Evolutionary conservation across 208 protist genomes (phyloP).

Genomic region (Balamuthia mandrillaris): DNA sequence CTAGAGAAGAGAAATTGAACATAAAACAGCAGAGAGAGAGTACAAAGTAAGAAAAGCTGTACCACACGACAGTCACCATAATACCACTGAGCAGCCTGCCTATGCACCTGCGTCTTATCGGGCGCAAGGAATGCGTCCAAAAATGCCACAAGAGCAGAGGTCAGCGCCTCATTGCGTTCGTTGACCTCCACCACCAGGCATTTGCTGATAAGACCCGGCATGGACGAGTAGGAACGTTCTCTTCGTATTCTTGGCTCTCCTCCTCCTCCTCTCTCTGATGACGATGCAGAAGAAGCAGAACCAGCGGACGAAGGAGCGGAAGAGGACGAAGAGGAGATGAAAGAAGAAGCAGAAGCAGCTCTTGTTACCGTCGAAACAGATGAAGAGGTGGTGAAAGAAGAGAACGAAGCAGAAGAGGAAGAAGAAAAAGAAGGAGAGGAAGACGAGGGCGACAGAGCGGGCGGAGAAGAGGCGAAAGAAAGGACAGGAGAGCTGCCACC

Average conservation of each 20-base stretch:
- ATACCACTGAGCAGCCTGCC: constrained; percentile 12
- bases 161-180: background rate
- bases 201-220: background rate
- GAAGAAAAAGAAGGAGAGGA: background rate
- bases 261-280: background rate
- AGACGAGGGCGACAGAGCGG: background rate
- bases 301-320: background rate
- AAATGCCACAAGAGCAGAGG: background rate
- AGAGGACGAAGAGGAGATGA: background rate
- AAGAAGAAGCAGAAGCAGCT: background rate
- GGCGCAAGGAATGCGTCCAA: constrained; percentile 8
- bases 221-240: background rate
- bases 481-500: background rate
- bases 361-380: background rate
- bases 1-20: too few relatives aligned
- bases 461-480: background rate
- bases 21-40: too few relatives aligned
- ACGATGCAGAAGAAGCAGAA: background rate
- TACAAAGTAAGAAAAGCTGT: too few relatives aligned
- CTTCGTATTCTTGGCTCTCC: background rate
- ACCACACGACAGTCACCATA: constrained; percentile 1
- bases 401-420: background rate
- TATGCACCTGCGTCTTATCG: background rate
- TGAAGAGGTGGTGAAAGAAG: background rate
- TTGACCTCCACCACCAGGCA: constrained; percentile 12